A percentile compares a stretch with the other conserved stretches of the same genome.
These are phyloP conservation scores for Gentiana straminea DNA, from an alignment of 257 asterid species.

Conservation along the genomic window DNA sequence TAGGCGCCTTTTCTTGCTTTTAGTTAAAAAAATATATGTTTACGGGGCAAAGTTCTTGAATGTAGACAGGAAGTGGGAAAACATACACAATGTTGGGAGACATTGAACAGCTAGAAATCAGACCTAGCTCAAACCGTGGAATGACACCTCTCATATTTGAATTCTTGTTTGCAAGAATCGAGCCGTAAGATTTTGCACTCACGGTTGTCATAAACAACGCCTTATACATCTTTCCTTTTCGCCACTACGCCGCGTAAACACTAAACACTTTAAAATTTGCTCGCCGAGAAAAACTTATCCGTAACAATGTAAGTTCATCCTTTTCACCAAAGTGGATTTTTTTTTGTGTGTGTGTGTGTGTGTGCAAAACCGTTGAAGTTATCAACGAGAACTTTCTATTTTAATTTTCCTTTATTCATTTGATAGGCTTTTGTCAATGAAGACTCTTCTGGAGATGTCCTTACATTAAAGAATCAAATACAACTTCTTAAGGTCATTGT, in stretches of 20 bases:
- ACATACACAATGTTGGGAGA: constrained; percentile 96
- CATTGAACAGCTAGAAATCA: constrained; percentile 61
- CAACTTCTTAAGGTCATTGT: constrained; percentile 59
- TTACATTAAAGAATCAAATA: constrained; percentile 66
- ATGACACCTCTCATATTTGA: constrained; percentile 97
- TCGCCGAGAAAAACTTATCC: constrained; percentile 90
- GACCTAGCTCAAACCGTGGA: constrained; percentile 82
- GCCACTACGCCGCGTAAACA: constrained; percentile 82
- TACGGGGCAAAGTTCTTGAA: constrained; percentile 5
- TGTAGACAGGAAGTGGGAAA: constrained; percentile 98
- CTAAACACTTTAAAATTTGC: constrained; percentile 91
- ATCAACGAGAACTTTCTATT: constrained; percentile 1
- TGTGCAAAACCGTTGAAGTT: neutral
- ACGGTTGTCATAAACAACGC: neutral
- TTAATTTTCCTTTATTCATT: constrained; percentile 14
- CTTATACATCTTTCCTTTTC: constrained; percentile 7
- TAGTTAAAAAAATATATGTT: too few species aligned
- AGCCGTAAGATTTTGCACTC: constrained; percentile 47
- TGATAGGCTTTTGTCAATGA: constrained; percentile 81
- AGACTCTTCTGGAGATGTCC: constrained; percentile 84
- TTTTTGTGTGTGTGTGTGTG: too few species aligned
- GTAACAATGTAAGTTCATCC: constrained; percentile 73
- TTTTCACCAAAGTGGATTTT: constrained; percentile 2
- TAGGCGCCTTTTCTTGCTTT: too few species aligned
- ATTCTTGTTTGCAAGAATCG: constrained; percentile 91